Evolutionary conservation across 2,329 filamentous ascomycete species (phyloP).

Genomic region (Salinomyces thailandicus): DNA sequence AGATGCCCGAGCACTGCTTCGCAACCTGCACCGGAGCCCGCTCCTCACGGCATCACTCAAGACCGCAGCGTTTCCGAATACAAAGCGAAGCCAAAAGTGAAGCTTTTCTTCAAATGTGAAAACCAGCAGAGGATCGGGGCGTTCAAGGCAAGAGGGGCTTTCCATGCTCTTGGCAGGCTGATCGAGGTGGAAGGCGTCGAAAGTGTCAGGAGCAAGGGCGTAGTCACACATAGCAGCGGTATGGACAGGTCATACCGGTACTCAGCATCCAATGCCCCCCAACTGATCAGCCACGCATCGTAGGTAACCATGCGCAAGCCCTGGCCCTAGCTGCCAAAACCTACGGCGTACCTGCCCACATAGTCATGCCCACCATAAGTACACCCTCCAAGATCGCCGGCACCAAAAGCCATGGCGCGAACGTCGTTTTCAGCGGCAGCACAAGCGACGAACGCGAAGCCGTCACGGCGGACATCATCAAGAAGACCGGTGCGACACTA

Average conservation of each 20-base stretch:
- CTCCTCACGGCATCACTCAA: constrained; percentile 4
- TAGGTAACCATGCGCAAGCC: constrained; percentile 91
- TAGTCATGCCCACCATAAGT: constrained; percentile 85
- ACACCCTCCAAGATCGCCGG: constrained; percentile 79
- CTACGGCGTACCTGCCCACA: constrained; percentile 65
- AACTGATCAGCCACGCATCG: constrained; percentile 9
- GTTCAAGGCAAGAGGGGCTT: constrained; percentile 86
- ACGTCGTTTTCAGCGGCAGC: constrained; percentile 69
- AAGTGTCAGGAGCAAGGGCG: constrained; percentile 52
- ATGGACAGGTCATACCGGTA: constrained; percentile 17
- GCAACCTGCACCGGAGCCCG: constrained; percentile 7
- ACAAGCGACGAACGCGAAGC: constrained; percentile 74
- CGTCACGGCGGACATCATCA: constrained; percentile 57
- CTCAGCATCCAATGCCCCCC: no score
- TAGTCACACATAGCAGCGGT: constrained; percentile 87
- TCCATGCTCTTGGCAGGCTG: constrained; percentile 68
- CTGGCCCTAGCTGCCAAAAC: constrained; percentile 72
- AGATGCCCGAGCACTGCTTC: constrained; percentile 8
- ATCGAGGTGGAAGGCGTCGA: constrained; percentile 52
- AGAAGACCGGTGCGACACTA: constrained; percentile 62
- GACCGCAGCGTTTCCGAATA: constrained; percentile 3
- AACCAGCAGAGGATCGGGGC: constrained; percentile 84
- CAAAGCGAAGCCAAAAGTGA: constrained; percentile 53
- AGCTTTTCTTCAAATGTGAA: constrained; percentile 91
- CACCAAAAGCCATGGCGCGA: constrained; percentile 66